These are phyloP conservation scores for Scheffersomyces coipomensis DNA, from an alignment of 805 yeast species.

Conservation along the genomic window DNA sequence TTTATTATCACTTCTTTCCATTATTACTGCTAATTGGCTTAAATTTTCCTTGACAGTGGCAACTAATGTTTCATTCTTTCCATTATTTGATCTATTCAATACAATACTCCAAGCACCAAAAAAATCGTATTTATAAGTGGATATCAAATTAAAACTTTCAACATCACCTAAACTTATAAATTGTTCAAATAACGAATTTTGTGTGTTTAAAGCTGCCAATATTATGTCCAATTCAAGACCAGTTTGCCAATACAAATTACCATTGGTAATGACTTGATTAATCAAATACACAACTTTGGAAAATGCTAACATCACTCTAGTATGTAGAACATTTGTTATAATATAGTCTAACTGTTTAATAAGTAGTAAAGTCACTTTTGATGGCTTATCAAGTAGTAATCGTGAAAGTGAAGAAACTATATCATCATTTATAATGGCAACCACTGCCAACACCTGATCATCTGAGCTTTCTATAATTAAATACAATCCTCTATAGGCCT, in stretches of 20 bases:
- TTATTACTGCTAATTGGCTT: neutral
- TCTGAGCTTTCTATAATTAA: slow-evolving; percentile 6
- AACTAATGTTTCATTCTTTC: neutral
- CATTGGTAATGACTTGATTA: slow-evolving; percentile 28
- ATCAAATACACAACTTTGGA: slow-evolving; percentile 26
- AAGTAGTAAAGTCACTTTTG: neutral
- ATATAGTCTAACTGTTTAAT: slow-evolving; percentile 13
- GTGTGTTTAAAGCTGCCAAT: slow-evolving; percentile 20
- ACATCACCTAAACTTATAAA: slow-evolving; percentile 12
- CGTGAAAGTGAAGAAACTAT: neutral
- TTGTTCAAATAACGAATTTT: slow-evolving; percentile 13
- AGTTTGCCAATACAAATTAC: slow-evolving; percentile 4
- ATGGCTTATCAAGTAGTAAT: neutral
- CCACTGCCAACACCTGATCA: neutral
- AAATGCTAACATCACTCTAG: slow-evolving; percentile 19
- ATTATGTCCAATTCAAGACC: slow-evolving; percentile 14
- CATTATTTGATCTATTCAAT: slow-evolving; percentile 3
- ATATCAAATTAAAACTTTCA: slow-evolving; percentile 16
- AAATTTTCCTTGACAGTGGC: neutral
- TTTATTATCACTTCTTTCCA: neutral
- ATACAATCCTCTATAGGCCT: slow-evolving; percentile 20
- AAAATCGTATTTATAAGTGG: slow-evolving; percentile 30
- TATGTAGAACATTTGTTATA: slow-evolving; percentile 9
- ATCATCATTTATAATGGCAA: neutral
- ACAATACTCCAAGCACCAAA: slow-evolving; percentile 35